A percentile compares a stretch with the other conserved stretches of the same genome.
Conservation (phyloP, 164 flowering plant genomes). For the Amborella trichopoda region DNA sequence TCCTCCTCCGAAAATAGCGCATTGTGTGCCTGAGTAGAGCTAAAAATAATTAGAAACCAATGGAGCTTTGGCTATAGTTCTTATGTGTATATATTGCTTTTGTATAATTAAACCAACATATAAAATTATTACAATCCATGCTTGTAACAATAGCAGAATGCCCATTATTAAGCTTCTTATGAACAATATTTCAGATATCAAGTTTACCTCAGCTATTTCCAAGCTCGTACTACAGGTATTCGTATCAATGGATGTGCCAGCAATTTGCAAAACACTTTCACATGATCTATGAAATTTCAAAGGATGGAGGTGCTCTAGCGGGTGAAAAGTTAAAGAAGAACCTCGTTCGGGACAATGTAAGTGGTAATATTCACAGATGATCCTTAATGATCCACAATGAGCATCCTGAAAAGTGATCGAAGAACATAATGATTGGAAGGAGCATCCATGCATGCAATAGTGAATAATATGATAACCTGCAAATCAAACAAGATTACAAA, state of each 20-base stretch:
- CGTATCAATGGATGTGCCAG: constrained; percentile 70
- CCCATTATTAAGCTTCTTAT: no score
- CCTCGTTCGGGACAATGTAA: constrained; percentile 62
- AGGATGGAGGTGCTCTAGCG: constrained; percentile 88
- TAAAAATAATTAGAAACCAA: neutral
- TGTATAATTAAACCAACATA: no score
- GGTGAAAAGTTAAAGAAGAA: constrained; percentile 57
- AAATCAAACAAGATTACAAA: no score
- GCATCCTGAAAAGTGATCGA: constrained; percentile 44
- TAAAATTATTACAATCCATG: no score
- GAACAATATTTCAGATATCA: no score
- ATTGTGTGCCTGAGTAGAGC: constrained; percentile 47
- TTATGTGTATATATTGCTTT: no score
- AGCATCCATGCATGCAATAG: neutral
- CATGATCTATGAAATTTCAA: constrained; percentile 66
- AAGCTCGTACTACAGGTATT: constrained; percentile 70
- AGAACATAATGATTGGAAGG: constrained; percentile 1
- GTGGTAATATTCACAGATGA: constrained; percentile 70
- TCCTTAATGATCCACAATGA: constrained; percentile 71
- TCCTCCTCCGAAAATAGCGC: constrained; percentile 83
- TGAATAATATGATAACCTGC: neutral
- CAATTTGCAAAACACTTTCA: constrained; percentile 44
- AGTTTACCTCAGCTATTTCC: constrained; percentile 68
- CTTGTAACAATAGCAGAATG: no score
- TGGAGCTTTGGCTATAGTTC: neutral